These are phyloP conservation scores for Bryoglossum gracile DNA, from an alignment of 495 filamentous ascomycete species.

Conservation along the genomic window DNA sequence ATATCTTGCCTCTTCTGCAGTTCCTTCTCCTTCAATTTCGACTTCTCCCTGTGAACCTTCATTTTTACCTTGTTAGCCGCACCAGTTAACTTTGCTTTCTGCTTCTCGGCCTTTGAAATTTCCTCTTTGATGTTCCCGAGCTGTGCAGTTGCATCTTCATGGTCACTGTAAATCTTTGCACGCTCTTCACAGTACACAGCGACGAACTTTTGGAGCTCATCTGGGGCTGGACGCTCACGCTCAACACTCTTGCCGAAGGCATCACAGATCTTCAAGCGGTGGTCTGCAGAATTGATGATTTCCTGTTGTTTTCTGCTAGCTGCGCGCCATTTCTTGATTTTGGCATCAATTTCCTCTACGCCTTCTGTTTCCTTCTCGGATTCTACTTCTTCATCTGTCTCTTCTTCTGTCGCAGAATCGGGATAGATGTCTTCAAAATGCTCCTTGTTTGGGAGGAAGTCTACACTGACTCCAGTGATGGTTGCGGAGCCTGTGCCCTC, in stretches of 20 bases:
- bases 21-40: slow-evolving; percentile 34
- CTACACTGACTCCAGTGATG: slow-evolving; percentile 60
- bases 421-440: slow-evolving; percentile 51
- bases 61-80: slow-evolving; percentile 31
- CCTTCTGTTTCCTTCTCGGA: slow-evolving; percentile 23
- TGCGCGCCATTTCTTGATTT: slow-evolving; percentile 23
- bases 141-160: slow-evolving; percentile 27
- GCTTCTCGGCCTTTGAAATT: slow-evolving; percentile 27
- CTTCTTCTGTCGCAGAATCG: slow-evolving; percentile 35
- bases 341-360: slow-evolving; percentile 18
- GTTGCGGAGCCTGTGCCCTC: slow-evolving; percentile 55
- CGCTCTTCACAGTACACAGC: slow-evolving; percentile 42
- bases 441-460: slow-evolving; percentile 52
- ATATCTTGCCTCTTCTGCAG: slow-evolving; percentile 35
- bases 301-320: slow-evolving; percentile 28
- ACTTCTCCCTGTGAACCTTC: slow-evolving; percentile 32
- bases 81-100: slow-evolving; percentile 25
- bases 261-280: slow-evolving; percentile 38
- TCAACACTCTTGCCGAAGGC: slow-evolving; percentile 34
- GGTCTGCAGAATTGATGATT: slow-evolving; percentile 32
- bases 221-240: slow-evolving; percentile 24
- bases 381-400: slow-evolving; percentile 31
- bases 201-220: slow-evolving; percentile 30
- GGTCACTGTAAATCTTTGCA: slow-evolving; percentile 36
- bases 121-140: slow-evolving; percentile 34